Base-by-base conservation (phyloP, 306 rosid species). In the Corylus avellana region DNA sequence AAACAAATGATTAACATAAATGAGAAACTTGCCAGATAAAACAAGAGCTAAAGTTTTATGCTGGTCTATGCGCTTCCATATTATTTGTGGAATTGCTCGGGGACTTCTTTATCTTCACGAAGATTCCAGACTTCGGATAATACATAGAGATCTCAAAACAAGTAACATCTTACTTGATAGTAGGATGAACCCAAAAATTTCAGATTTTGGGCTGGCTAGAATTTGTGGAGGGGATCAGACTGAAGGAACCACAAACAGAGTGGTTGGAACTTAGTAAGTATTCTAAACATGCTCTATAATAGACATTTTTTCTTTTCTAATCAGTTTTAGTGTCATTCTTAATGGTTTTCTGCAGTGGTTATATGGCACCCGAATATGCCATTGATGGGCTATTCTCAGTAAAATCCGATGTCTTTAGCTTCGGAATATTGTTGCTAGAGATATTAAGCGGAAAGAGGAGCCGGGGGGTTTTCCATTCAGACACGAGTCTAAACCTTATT, bases 291-390 rank as follows among this genome's bases (percentile, higher is more conserved):
- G 17, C 70, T 62, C 53, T 20, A 63, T 50, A 7, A 42, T 0
- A 0, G 7, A 5, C 8, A 5, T 5, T 69, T 56, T 75, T 74
- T 59, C 37, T 11, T 72, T 49, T 12, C 49, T 44, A 44, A 63
- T 71, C 12, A 5, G 61, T 17, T 5, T 3, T 46, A 49, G 46
- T 1, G 12, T 18, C 5, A 13, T 25, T 47, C 14, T 2, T 54
- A n/a, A 47, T 20, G 1, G 68, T 58, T 1, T n/a, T 13, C 55
- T 79, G 32, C 78, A 91, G 96, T 68, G 92, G 93, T 14, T 91
- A 89, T 55, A 89, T 91, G 85, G 86, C 91, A 68, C 90, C 96
- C 0, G 91, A 91, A 48, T 91, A 83, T 39, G 93, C 89, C 1
- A 42, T 79, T 5, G 85, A 82, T 0, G 97, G 93, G 3, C 75